Percentiles rank a stretch among this genome's conserved stretches.
Evolutionary conservation across 371 early-diverging fungal species (phyloP).

Genomic region (Mortierella sp.): DNA sequence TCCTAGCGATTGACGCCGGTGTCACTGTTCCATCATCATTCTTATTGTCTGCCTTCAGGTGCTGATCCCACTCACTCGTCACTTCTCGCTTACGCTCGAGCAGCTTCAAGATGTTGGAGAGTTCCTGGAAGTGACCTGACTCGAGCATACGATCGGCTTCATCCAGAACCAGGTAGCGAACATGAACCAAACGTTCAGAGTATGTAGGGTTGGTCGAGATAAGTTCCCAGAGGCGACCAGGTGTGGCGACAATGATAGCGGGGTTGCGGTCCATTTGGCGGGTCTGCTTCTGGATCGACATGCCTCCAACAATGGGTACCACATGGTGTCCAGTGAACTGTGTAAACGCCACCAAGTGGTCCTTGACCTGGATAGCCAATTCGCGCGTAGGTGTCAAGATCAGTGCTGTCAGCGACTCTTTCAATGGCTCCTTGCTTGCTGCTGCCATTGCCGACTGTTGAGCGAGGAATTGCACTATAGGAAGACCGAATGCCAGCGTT

Average conservation of each 20-base stretch:
- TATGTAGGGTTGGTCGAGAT: conserved; percentile 68
- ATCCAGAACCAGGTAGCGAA: conserved; percentile 89
- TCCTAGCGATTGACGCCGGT: conserved; percentile 25
- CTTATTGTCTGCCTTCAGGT: conserved; percentile 1
- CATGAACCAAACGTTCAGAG: conserved; percentile 62
- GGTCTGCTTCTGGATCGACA: conserved; percentile 91
- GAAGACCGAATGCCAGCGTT: conserved; percentile 92
- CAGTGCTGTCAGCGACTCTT: conserved; percentile 60
- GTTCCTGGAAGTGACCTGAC: conserved; percentile 88
- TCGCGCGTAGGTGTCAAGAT: conserved; percentile 94
- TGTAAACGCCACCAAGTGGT: conserved; percentile 75
- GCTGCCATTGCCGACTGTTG: conserved; percentile 56
- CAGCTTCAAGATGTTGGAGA: conserved; percentile 70
- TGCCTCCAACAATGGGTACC: conserved; percentile 89
- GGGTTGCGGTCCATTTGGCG: conserved; percentile 76
- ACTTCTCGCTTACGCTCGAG: conserved; percentile 64
- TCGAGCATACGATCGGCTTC: conserved; percentile 99
- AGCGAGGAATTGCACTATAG: conserved; percentile 77
- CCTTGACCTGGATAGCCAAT: conserved; percentile 89
- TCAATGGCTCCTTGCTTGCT: conserved; percentile 22
- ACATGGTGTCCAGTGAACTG: conserved; percentile 66
- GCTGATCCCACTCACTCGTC: conserved; percentile 49
- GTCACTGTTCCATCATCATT: conserved; percentile 4
- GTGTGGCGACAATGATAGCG: conserved; percentile 96
- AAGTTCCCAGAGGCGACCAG: conserved; percentile 97